Conservation (phyloP, 2,329 filamentous ascomycete species). For the Phyllosticta citribraziliensis region DNA sequence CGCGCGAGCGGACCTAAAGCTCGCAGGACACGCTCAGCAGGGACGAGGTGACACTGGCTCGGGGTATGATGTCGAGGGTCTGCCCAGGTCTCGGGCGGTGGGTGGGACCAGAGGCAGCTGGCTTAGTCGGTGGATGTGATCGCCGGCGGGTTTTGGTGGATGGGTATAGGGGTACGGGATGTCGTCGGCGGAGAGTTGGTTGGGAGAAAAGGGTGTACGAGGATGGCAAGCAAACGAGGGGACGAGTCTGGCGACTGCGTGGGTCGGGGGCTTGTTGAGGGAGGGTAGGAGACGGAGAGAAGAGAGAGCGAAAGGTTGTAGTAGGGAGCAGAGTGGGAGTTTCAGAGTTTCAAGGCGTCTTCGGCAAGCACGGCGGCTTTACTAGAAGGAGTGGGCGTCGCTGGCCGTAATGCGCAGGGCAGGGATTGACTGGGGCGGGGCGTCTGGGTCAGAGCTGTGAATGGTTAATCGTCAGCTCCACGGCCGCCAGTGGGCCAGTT, state of each 20-base stretch:
- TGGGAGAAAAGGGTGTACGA: neutral
- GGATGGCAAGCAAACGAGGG: slow-evolving; percentile 10
- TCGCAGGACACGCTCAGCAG: slow-evolving; percentile 1
- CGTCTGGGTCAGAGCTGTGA: neutral
- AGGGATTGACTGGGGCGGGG: neutral
- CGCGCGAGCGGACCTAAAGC: neutral
- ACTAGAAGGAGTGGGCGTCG: neutral
- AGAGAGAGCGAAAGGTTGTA: slow-evolving; percentile 11
- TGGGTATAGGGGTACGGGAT: neutral
- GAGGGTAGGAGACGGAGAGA: slow-evolving; percentile 9
- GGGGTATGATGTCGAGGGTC: neutral
- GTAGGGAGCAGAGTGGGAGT: slow-evolving; percentile 5
- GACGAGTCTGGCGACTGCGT: neutral
- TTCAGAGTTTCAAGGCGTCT: neutral
- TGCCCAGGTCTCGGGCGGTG: neutral
- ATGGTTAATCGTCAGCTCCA: neutral
- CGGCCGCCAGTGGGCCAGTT: neutral
- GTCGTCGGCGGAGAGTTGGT: slow-evolving; percentile 5
- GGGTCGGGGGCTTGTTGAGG: slow-evolving; percentile 8
- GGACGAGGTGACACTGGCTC: neutral
- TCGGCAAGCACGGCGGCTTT: neutral
- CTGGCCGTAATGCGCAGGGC: neutral
- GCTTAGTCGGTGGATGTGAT: neutral
- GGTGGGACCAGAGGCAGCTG: neutral
- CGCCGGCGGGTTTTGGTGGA: slow-evolving; percentile 15